A percentile compares a stretch with the other conserved stretches of the same genome.
phyloP scores from a whole-genome alignment of 2,329 filamentous ascomycete species.

The Amphichorda felina region DNA sequence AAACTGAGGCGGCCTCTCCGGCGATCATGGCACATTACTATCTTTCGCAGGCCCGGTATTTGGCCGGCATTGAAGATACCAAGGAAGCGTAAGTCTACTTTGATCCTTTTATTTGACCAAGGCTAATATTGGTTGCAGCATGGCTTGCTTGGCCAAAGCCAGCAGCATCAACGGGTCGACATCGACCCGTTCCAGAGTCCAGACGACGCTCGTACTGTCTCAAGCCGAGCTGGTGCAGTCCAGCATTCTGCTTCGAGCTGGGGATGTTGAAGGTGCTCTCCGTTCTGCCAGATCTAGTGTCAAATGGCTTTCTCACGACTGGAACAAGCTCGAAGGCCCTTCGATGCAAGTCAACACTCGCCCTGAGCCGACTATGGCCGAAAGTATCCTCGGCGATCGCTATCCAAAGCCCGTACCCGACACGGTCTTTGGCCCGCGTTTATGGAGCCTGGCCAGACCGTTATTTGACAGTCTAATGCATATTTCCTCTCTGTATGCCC shows the following conservation, averaged over 20 bases:
- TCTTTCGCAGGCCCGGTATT: slow-evolving; percentile 63
- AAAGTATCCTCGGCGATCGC: slow-evolving; percentile 5
- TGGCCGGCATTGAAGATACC: slow-evolving; percentile 52
- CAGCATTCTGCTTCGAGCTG: slow-evolving; percentile 49
- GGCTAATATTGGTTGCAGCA: background rate
- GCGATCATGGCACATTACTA: slow-evolving; percentile 43
- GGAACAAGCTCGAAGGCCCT: slow-evolving; percentile 34
- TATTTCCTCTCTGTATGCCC: slow-evolving; percentile 66
- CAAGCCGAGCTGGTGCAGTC: slow-evolving; percentile 45
- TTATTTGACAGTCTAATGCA: slow-evolving; percentile 62
- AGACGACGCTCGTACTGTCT: slow-evolving; percentile 18
- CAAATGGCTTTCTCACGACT: slow-evolving; percentile 42
- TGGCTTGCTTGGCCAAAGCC: slow-evolving; percentile 22
- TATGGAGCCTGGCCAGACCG: slow-evolving; percentile 69
- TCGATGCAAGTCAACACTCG: slow-evolving; percentile 7
- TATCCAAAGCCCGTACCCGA: slow-evolving; percentile 11
- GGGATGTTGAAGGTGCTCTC: slow-evolving; percentile 46
- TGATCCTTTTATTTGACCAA: background rate
- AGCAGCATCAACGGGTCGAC: slow-evolving; percentile 20
- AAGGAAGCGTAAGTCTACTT: slow-evolving; percentile 36
- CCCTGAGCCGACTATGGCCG: slow-evolving; percentile 15
- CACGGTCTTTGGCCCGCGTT: slow-evolving; percentile 37
- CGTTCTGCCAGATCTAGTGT: slow-evolving; percentile 45
- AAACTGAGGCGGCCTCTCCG: slow-evolving; percentile 22
- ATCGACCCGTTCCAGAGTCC: slow-evolving; percentile 17